These are phyloP conservation scores for Fusarium annulatum DNA, from an alignment of 2,329 filamentous ascomycete genomes.

Conservation along the genomic window DNA sequence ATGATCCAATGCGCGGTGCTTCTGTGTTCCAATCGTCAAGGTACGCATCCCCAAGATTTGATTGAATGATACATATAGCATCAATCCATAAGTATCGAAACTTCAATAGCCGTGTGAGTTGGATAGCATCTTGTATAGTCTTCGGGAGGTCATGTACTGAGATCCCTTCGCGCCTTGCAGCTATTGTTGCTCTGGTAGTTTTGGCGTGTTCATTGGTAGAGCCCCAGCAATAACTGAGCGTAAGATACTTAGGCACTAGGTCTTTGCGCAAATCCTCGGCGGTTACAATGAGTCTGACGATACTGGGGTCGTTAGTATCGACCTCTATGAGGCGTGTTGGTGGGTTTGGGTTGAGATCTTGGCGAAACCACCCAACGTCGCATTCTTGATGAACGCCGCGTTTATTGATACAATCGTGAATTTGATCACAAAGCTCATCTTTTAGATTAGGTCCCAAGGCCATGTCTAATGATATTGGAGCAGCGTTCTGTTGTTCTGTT, in stretches of 20 bases:
- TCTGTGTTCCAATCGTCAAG: constrained; percentile 8
- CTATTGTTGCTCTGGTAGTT: not conserved
- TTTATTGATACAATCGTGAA: not conserved
- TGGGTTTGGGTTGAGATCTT: not conserved
- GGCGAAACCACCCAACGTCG: not conserved
- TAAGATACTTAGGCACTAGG: not conserved
- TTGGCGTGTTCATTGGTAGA: not conserved
- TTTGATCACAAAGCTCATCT: not conserved
- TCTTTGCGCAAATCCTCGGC: not conserved
- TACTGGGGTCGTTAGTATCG: not conserved
- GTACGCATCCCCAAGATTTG: not conserved
- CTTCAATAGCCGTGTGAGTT: not conserved
- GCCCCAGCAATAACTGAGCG: constrained; percentile 1
- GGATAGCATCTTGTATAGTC: not conserved
- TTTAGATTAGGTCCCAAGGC: not conserved
- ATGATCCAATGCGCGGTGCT: constrained; percentile 11
- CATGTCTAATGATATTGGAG: not conserved
- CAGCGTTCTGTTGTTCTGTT: not conserved
- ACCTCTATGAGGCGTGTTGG: constrained; percentile 2
- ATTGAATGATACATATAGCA: constrained; percentile 15
- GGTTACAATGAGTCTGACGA: not conserved
- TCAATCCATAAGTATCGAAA: constrained; percentile 9
- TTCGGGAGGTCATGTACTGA: not conserved
- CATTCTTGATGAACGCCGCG: not conserved
- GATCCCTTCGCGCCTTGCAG: not conserved